A percentile compares a stretch with the other conserved stretches of the same genome.
phyloP scores from a whole-genome alignment of 1,284 basidiomycete species.

The Fomitopsis pinicola region DNA sequence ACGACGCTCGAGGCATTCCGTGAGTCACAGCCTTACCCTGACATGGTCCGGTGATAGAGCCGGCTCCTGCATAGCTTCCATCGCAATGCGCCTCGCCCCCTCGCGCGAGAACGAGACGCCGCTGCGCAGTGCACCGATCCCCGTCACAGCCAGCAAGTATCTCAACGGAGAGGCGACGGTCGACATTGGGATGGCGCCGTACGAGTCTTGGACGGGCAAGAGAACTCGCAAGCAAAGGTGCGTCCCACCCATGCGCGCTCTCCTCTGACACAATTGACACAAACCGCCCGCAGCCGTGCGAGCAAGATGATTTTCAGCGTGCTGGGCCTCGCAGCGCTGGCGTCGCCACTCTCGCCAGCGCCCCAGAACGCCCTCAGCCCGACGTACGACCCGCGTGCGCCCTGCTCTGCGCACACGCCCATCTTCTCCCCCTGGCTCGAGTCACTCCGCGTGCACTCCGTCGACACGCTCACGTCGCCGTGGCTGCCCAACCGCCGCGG shows the following conservation, averaged over 20 bases:
- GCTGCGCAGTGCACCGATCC: background rate
- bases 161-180: conserved; percentile 8
- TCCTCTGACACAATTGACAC: background rate
- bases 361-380: conserved; percentile 5
- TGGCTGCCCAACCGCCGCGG: conserved; percentile 19
- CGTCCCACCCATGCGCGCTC: background rate
- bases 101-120: background rate
- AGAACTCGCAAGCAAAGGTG: conserved; percentile 13
- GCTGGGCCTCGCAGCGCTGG: conserved; percentile 21
- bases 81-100: background rate
- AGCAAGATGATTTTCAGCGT: conserved; percentile 19
- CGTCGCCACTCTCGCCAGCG: conserved; percentile 19
- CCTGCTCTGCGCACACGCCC: conserved; percentile 18
- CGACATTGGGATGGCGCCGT: conserved; percentile 24
- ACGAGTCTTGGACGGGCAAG: conserved; percentile 23
- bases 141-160: conserved; percentile 13
- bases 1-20: background rate
- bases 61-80: background rate
- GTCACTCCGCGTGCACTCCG: conserved; percentile 20
- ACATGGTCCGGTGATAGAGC: background rate
- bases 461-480: conserved; percentile 22
- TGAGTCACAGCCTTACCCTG: background rate
- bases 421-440: conserved; percentile 24
- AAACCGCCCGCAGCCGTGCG: background rate
- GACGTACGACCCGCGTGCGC: conserved; percentile 16